Evolutionary conservation across 2,329 filamentous ascomycete genomes (phyloP).

Genomic region (Teratosphaeria epicoccoides): DNA sequence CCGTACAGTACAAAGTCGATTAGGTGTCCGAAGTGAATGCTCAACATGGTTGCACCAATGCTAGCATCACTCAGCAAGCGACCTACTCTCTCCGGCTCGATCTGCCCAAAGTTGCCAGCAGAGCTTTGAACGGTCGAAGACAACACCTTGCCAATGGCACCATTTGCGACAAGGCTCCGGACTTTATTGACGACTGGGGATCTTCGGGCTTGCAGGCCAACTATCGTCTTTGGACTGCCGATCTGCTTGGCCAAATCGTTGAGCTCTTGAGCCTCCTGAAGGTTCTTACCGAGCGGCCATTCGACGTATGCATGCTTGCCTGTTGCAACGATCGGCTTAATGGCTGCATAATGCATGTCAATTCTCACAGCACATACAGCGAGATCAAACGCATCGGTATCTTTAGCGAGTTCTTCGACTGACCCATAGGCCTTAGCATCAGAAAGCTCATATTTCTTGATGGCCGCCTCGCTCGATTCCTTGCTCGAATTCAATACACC

Average conservation of each 20-base stretch:
- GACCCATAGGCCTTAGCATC: slow-evolving; percentile 36
- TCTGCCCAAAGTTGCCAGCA: not conserved
- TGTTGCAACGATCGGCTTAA: slow-evolving; percentile 33
- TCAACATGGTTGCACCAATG: not conserved
- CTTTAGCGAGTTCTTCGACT: slow-evolving; percentile 34
- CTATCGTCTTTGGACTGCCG: slow-evolving; percentile 31
- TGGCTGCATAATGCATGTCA: slow-evolving; percentile 32
- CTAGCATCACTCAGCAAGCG: not conserved
- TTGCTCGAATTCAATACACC: slow-evolving; percentile 41
- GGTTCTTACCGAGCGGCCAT: slow-evolving; percentile 37
- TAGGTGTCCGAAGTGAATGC: not conserved
- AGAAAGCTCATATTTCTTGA: slow-evolving; percentile 29
- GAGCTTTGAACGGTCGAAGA: not conserved
- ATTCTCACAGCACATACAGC: slow-evolving; percentile 38
- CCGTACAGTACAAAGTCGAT: not conserved
- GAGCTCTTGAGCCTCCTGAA: slow-evolving; percentile 35
- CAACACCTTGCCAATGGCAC: slow-evolving; percentile 35
- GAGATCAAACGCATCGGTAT: slow-evolving; percentile 36
- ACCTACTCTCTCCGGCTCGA: not conserved
- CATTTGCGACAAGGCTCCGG: slow-evolving; percentile 32
- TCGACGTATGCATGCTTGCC: slow-evolving; percentile 43
- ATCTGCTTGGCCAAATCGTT: slow-evolving; percentile 30
- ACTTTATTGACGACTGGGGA: slow-evolving; percentile 32
- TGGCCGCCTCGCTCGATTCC: slow-evolving; percentile 33
- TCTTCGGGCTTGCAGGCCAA: slow-evolving; percentile 39